phyloP scores from a whole-genome alignment of 176 grass and related monocot genomes.

The Eremochloa ophiuroides region DNA sequence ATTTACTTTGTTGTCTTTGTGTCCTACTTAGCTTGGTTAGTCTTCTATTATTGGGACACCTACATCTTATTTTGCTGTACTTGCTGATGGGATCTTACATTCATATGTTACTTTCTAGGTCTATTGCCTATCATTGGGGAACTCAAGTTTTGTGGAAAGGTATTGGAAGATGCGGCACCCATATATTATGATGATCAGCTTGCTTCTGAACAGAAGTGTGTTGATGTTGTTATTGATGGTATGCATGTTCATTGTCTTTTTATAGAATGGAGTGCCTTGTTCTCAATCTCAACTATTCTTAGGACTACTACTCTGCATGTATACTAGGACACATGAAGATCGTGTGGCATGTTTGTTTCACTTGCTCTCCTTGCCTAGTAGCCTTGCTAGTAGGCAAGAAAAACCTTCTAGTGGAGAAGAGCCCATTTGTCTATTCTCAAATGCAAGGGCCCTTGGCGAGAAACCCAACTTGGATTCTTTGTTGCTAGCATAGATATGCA shows the following conservation, averaged over 20 bases:
- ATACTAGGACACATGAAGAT: constrained; percentile 8
- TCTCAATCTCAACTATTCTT: constrained; percentile 18
- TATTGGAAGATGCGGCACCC: constrained; percentile 41
- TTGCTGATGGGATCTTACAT: neutral
- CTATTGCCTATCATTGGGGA: constrained; percentile 76
- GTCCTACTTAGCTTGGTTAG: constrained; percentile 44
- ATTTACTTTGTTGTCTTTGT: neutral
- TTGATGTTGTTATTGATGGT: constrained; percentile 78
- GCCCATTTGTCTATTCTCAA: neutral
- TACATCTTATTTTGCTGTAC: neutral
- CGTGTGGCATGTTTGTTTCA: neutral
- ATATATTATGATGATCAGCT: constrained; percentile 50
- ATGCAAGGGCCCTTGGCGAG: neutral
- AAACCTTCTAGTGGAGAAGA: neutral
- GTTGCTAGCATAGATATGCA: constrained; percentile 1
- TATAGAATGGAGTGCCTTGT: neutral
- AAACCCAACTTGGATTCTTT: neutral
- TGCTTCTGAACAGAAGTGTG: constrained; percentile 50
- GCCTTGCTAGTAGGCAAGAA: neutral
- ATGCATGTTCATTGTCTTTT: constrained; percentile 11
- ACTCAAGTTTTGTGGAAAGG: constrained; percentile 51
- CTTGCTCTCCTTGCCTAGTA: neutral
- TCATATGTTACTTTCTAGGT: constrained; percentile 41
- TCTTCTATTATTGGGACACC: neutral
- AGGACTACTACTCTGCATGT: neutral